Evolutionary conservation across 2,329 filamentous ascomycete genomes (phyloP), one percentile per base, ranked within the genome.

Genomic region (Fusarium burgessii): DNA sequence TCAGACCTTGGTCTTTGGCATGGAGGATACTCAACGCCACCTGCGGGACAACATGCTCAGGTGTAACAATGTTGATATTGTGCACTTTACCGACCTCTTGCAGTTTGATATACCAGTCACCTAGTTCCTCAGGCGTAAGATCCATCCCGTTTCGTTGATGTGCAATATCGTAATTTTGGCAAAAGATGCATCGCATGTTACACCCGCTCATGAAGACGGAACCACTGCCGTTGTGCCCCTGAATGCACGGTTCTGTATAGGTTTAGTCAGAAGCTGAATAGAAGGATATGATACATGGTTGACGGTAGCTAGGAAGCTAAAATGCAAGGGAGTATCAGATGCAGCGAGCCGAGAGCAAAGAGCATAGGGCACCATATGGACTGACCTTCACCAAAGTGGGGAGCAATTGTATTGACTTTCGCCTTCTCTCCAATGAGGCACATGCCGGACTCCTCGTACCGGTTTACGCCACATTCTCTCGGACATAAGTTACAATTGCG

Each of bases 11-110:
- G 29, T 93, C 89, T 49, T 88, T 86, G 0, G 93, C 93, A 67
- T 92, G 87, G 27, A 97, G 83, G 73, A 96, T 93, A 17, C 90
- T 91, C 35, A 96, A 83, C 2, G 89, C 92, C 13, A 96, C 92
- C 78, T 96, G 93, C 0, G 93, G 93, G 7, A 94, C 93, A 20
- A 97, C 92, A 78, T 97, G 94, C 78, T 97, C 93, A 0, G 93
- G 93, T 0, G 93, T 97, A 62, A 97, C 88, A 25, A 95, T 88
- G 79, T 97, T 96, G 84, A 97, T 95, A 78, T 96, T 96, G 82
- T 97, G 93, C n/a, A 93, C 92, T 12, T 86, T 83, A n/a, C 93
- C 93, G 5, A 93, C 87, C 32, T 93, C 86, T 78, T 96, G 93
- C 45, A 97, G 83, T 81, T 96, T 96, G 62, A 96, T 75, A 80